A percentile compares a stretch with the other conserved stretches of the same genome.
phyloP scores from a whole-genome alignment of 2,329 filamentous ascomycete species.

The Zymoseptoria brevis region DNA sequence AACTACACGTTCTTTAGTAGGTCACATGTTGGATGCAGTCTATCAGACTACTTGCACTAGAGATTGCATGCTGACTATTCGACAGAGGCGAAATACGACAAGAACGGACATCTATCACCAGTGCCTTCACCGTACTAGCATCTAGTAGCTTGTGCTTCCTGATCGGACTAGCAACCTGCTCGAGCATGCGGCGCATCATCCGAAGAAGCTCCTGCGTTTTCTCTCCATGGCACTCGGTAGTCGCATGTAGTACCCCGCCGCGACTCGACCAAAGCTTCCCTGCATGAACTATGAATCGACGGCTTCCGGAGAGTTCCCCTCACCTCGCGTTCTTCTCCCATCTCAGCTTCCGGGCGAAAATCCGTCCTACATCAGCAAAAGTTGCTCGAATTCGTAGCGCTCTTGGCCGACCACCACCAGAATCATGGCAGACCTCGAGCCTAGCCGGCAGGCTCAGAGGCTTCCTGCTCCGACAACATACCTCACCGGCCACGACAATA shows the following conservation, averaged over 20 bases:
- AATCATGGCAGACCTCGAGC: conserved; percentile 14
- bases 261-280: background rate
- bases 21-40: conserved; percentile 31
- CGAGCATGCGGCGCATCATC: background rate
- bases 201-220: too few relatives aligned
- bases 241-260: background rate
- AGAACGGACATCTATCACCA: conserved; percentile 62
- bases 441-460: conserved; percentile 23
- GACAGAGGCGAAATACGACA: conserved; percentile 73
- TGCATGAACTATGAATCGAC: background rate
- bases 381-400: background rate
- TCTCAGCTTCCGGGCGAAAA: background rate
- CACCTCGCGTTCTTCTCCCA: background rate
- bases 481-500: conserved; percentile 28
- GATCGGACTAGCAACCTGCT: background rate
- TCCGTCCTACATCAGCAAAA: background rate
- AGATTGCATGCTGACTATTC: conserved; percentile 17
- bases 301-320: background rate
- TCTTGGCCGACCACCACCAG: background rate
- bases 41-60: too few relatives aligned
- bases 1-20: conserved; percentile 98
- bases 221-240: too few relatives aligned
- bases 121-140: conserved; percentile 34
- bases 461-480: conserved; percentile 29
- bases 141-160: background rate